Base-by-base conservation (phyloP, 2,329 filamentous ascomycete genomes). In the Bipolaris gigantea region DNA sequence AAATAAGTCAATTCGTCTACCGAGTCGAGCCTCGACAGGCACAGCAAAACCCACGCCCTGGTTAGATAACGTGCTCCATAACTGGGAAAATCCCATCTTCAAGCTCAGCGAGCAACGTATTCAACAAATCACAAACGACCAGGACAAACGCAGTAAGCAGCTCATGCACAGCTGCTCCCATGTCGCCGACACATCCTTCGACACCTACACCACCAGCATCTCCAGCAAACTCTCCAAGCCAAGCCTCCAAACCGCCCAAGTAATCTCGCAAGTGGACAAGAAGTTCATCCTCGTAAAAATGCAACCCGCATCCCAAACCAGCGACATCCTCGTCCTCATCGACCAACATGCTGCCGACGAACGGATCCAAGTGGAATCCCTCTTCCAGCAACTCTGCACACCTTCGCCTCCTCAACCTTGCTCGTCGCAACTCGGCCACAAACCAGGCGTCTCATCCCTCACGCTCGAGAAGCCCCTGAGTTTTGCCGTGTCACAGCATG, bases 281-380 rank as follows among this genome's bases (percentile, higher is more conserved):
- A 99, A 99, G 71, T 99, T 96, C 69, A 88, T 99, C 15, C 76
- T 99, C 0, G 79, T 86, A 19, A 88, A 84, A 57, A 75, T 90
- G 45, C 70, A 25, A 15, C 55, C 46, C 5, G 5, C 34, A 9
- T 32, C 10, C 1, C 13, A 18, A 7, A 8, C 23, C 13, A 58
- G 68, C 2, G 58, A 69, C 2, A 62, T 85, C 1, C 76, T 97
- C 4, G 81, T 96, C 0, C 79, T 97, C 35, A 81, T 97, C 5
- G 94, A 99, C 67, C 94, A 99, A 67, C 94, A 99, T 70, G 94
- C 94, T 0, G 94, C 92, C 3, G 93, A 97, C 70, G 94, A 99
- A 76, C 83, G 94, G 41, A 86, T 89, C 58, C 86, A 87, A 1
- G 83, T 97, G 1, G 94, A 99, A 69, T 70, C 73, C 0, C 79